Conservation (phyloP, 1,284 basidiomycete genomes). For the Takashimella tepidaria region DNA sequence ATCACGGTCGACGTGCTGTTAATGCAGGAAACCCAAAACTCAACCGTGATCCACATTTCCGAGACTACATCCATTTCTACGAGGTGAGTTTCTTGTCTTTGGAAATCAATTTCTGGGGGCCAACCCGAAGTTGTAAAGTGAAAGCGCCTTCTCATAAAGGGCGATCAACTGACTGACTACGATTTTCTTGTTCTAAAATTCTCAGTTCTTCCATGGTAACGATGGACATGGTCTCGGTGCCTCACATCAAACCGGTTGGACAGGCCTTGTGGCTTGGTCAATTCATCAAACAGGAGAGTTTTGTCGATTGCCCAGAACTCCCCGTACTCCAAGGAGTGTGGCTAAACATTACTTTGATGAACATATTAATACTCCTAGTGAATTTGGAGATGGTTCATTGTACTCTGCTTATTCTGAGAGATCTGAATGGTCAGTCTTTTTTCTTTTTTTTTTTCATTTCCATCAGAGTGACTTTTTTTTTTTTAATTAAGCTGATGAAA, state of each 20-base stretch:
- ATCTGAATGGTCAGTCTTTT: conserved; percentile 18
- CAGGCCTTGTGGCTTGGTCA: conserved; percentile 85
- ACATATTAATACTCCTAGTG: conserved; percentile 44
- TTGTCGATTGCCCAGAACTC: conserved; percentile 80
- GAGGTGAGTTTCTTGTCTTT: conserved; percentile 55
- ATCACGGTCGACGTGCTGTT: conserved; percentile 75
- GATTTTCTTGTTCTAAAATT: background rate
- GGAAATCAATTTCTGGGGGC: too few relatives aligned
- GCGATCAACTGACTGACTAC: conserved; percentile 7
- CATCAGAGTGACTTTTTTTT: background rate
- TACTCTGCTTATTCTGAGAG: conserved; percentile 41
- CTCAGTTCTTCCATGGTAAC: conserved; percentile 92
- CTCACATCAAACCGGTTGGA: conserved; percentile 97
- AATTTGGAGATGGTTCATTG: conserved; percentile 34
- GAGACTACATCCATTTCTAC: conserved; percentile 92
- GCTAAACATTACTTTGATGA: conserved; percentile 92
- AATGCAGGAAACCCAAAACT: conserved; percentile 86
- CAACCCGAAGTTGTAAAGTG: too few relatives aligned
- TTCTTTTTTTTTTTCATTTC: too few relatives aligned
- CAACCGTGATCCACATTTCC: conserved; percentile 90
- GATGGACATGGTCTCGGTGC: conserved; percentile 87
- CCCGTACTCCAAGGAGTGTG: conserved; percentile 61
- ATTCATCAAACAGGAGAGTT: conserved; percentile 77
- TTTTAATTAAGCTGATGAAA: background rate
- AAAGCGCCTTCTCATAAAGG: too few relatives aligned